Conservation (phyloP, 371 early-diverging fungal species). For the Mortierella sp. region DNA sequence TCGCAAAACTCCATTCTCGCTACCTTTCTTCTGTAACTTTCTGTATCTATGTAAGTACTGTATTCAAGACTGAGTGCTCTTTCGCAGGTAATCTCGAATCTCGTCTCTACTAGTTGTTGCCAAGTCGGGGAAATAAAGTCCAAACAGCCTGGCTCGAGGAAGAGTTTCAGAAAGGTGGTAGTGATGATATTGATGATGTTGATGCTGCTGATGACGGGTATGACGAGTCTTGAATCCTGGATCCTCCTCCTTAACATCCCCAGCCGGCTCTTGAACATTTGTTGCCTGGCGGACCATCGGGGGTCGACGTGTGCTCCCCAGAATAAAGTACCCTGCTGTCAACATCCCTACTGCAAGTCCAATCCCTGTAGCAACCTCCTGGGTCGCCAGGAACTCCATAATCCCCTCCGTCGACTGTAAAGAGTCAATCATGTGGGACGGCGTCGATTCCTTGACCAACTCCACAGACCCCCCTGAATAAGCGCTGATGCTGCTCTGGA, state of each 20-base stretch:
- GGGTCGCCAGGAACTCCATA: slow-evolving; percentile 31
- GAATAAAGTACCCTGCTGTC: slow-evolving; percentile 43
- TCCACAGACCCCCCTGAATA: too few species aligned
- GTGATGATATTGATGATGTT: slow-evolving; percentile 8
- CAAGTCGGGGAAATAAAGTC: slow-evolving; percentile 49
- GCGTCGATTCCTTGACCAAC: not conserved
- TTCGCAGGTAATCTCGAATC: slow-evolving; percentile 30
- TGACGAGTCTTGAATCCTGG: not conserved
- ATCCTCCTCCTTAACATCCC: not conserved
- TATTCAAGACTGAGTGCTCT: not conserved
- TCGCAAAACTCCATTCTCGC: not conserved
- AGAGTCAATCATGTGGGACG: slow-evolving; percentile 7
- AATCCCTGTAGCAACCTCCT: slow-evolving; percentile 39
- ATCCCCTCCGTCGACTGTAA: slow-evolving; percentile 18
- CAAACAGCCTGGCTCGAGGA: slow-evolving; percentile 35
- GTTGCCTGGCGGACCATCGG: not conserved
- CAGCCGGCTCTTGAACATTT: not conserved
- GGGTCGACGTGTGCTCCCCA: slow-evolving; percentile 22
- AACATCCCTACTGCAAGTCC: slow-evolving; percentile 41
- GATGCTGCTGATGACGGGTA: not conserved
- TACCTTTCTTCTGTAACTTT: not conserved
- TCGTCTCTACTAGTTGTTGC: slow-evolving; percentile 34
- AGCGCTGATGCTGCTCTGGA: not conserved
- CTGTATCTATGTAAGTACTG: not conserved
- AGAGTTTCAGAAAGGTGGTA: slow-evolving; percentile 6